Conservation (phyloP, 1,284 basidiomycete genomes). For the Ustilago tritici region DNA sequence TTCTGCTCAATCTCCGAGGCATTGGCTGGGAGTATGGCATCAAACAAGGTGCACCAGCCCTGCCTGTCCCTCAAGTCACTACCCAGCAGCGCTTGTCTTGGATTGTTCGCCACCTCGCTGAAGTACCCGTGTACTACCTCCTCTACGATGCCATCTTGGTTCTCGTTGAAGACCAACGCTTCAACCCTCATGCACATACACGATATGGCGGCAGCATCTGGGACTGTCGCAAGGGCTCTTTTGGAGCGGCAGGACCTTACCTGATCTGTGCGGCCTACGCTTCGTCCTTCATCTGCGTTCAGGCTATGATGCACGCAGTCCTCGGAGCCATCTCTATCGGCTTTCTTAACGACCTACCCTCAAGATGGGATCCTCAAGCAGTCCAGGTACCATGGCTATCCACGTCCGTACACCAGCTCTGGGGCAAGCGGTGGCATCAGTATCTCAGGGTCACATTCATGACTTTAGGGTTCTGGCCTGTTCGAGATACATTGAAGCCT, state of each 20-base stretch:
- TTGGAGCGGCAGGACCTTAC: constrained; percentile 30
- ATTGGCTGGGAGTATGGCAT: constrained; percentile 51
- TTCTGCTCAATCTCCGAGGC: constrained; percentile 39
- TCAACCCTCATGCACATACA: constrained; percentile 20
- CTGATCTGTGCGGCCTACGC: constrained; percentile 21
- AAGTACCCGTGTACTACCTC: constrained; percentile 6
- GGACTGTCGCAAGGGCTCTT: constrained; percentile 15
- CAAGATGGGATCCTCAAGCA: constrained; percentile 36
- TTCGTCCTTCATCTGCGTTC: constrained; percentile 10
- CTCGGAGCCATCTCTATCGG: constrained; percentile 9
- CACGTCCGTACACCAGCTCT: constrained; percentile 33
- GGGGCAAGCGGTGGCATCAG: constrained; percentile 49
- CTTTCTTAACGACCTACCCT: constrained; percentile 14
- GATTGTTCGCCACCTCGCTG: constrained; percentile 6
- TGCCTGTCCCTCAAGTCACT: constrained; percentile 20
- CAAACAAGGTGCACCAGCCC: constrained; percentile 21
- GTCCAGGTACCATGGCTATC: constrained; percentile 18
- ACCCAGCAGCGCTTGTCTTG: constrained; percentile 13
- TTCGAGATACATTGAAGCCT: constrained; percentile 1
- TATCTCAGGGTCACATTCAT: constrained; percentile 36
- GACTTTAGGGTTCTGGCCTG: constrained; percentile 30
- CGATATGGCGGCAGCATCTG: constrained; percentile 26
- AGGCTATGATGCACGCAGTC: constrained; percentile 13
- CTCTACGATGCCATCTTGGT: constrained; percentile 26
- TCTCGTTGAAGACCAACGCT: constrained; percentile 29